Evolutionary conservation across 2,329 filamentous ascomycete species (phyloP), one percentile per base, ranked within the genome.

Genomic region (Fusarium sarcochroum): DNA sequence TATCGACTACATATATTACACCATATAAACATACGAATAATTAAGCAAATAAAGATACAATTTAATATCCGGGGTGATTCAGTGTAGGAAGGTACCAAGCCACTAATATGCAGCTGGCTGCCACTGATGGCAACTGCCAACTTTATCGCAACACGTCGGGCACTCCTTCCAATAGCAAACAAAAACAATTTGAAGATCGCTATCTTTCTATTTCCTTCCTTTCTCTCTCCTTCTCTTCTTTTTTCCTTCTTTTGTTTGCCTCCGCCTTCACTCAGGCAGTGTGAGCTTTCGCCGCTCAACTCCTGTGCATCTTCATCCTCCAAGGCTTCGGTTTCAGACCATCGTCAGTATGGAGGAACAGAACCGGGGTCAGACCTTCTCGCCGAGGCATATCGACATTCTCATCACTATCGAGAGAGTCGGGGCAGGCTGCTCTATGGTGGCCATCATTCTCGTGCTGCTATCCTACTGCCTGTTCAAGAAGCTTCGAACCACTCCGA

Each of bases 401-500:
- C 80, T 87, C 58, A 83, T 85, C 46, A 78, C 80, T 37, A 81
- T 87, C 49, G 86, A 89, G 75, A 79, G 86, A 57, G 77, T 82
- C 18, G 86, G 86, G 6, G 86, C 86, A 3, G 81, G 83, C 4
- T 74, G 89, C 44, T 89, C 86, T 8, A 78, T 88, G 74, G 73
- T 82, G 4, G 85, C 85, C 2, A 83, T 89, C 15, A 63, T 80
- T 18, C 73, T 85, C 10, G 84, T 87, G 25, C 79, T 87, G 55
- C 34, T 84, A 45, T 82, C 84, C 8, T 89, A 83, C 61, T 76
- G 80, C 35, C 27, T 79, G 3, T 86, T 86, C 74, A 86, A 84
- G 69, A 80, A 82, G 20, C 77, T 89, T 15, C 82, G 86, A 11
- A 87, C 85, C 5, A 85, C 87, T 1, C 86, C 86, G 0, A 89